Evolutionary conservation across 2,329 filamentous ascomycete genomes (phyloP).

Genomic region (Fusarium begoniae): DNA sequence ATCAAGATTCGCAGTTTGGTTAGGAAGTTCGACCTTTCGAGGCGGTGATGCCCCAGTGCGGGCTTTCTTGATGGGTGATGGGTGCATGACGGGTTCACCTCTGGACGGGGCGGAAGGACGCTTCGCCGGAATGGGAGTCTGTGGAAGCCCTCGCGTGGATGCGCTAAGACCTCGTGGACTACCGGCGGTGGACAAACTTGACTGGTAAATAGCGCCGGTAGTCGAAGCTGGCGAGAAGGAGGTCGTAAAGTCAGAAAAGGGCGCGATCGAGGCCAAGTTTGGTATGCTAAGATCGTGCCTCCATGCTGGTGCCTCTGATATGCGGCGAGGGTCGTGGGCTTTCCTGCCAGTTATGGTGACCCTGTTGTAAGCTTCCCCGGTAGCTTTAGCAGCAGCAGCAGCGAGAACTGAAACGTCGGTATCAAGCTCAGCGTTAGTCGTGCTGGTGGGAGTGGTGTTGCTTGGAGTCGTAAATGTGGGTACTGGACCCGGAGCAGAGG

Average conservation of each 20-base stretch:
- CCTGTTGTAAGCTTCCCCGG: slow-evolving; percentile 21
- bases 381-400: slow-evolving; percentile 15
- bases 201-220: slow-evolving; percentile 33
- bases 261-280: slow-evolving; percentile 31
- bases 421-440: slow-evolving; percentile 8
- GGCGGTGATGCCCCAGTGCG: slow-evolving; percentile 58
- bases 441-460: slow-evolving; percentile 4
- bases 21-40: slow-evolving; percentile 54
- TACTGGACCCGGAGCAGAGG: slow-evolving; percentile 13
- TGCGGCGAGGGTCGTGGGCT: slow-evolving; percentile 23
- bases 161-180: slow-evolving; percentile 28
- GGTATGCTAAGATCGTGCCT: slow-evolving; percentile 32
- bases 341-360: slow-evolving; percentile 15
- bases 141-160: slow-evolving; percentile 24
- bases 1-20: slow-evolving; percentile 35
- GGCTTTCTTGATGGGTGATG: slow-evolving; percentile 56
- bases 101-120: slow-evolving; percentile 36
- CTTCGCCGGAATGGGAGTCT: slow-evolving; percentile 37
- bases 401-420: slow-evolving; percentile 15
- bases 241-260: slow-evolving; percentile 14
- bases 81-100: slow-evolving; percentile 46
- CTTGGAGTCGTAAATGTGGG: slow-evolving; percentile 18
- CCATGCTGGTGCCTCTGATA: slow-evolving; percentile 34
- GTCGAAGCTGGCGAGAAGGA: slow-evolving; percentile 14
- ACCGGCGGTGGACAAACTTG: slow-evolving; percentile 28